Conservation (phyloP, 257 asterid species). For the Verbena officinalis region DNA sequence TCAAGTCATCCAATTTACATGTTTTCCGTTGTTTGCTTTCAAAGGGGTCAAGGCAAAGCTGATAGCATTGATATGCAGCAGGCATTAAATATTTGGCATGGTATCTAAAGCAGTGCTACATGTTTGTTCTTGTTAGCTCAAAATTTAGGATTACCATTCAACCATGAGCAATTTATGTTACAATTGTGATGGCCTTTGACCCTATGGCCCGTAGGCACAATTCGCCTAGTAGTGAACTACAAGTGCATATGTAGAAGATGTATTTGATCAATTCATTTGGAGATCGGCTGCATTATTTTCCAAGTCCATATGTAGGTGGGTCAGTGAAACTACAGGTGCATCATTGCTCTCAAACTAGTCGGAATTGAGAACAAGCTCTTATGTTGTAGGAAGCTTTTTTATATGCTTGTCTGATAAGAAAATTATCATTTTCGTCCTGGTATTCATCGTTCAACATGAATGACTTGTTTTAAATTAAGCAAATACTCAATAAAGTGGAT, state of each 20-base stretch:
- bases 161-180: not conserved
- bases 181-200: conserved; percentile 1
- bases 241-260: not conserved
- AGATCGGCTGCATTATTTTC: conserved; percentile 16
- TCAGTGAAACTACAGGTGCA: not conserved
- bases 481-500: too few species aligned
- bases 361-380: conserved; percentile 15
- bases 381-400: conserved; percentile 17
- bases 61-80: not conserved
- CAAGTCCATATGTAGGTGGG: conserved; percentile 9
- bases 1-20: conserved; percentile 12
- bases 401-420: not conserved
- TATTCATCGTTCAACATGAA: conserved; percentile 4
- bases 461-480: conserved; percentile 11
- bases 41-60: conserved; percentile 13
- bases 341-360: conserved; percentile 13
- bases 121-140: conserved; percentile 16
- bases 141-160: conserved; percentile 22
- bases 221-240: not conserved
- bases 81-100: conserved; percentile 2
- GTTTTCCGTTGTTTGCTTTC: not conserved
- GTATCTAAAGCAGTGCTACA: too few species aligned
- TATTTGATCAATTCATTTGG: not conserved
- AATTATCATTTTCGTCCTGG: not conserved
- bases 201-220: not conserved